Conservation (phyloP, 2,329 filamentous ascomycete genomes). For the Aspergillus sp. region DNA sequence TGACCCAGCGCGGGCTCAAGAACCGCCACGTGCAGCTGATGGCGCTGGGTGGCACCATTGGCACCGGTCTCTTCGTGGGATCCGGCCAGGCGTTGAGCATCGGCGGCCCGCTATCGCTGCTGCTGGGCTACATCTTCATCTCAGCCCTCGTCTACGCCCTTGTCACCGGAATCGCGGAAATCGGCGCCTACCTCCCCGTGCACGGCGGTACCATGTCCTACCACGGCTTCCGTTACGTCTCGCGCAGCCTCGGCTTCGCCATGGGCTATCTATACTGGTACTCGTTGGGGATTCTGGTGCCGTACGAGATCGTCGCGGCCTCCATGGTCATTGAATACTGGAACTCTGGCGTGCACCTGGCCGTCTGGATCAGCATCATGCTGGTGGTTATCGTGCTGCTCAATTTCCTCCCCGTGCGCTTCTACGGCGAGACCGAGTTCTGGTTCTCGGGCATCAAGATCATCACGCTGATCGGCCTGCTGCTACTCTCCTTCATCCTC, state of each 20-base stretch:
- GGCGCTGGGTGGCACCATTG: constrained; percentile 59
- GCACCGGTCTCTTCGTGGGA: constrained; percentile 56
- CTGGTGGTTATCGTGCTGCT: constrained; percentile 57
- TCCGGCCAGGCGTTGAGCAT: constrained; percentile 53
- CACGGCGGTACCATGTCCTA: constrained; percentile 47
- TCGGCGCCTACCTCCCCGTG: constrained; percentile 45
- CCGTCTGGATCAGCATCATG: constrained; percentile 56
- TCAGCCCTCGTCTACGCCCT: constrained; percentile 48
- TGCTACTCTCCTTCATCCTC: constrained; percentile 55
- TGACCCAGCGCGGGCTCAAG: constrained; percentile 43
- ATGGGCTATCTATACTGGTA: constrained; percentile 52
- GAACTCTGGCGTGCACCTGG: constrained; percentile 45
- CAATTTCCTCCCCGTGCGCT: constrained; percentile 49
- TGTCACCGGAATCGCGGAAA: constrained; percentile 47
- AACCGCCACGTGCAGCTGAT: constrained; percentile 46
- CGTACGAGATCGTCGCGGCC: constrained; percentile 64
- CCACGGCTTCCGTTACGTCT: constrained; percentile 45
- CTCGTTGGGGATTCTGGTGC: constrained; percentile 46
- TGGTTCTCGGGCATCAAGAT: constrained; percentile 55
- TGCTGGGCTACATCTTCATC: constrained; percentile 54
- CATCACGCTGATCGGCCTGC: constrained; percentile 51
- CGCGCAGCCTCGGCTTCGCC: constrained; percentile 42
- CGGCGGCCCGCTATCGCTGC: constrained; percentile 52
- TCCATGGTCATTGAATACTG: constrained; percentile 66
- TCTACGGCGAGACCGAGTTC: constrained; percentile 56